Base-by-base conservation (phyloP, 2,329 filamentous ascomycete species). In the Diaporthe caulivora region DNA sequence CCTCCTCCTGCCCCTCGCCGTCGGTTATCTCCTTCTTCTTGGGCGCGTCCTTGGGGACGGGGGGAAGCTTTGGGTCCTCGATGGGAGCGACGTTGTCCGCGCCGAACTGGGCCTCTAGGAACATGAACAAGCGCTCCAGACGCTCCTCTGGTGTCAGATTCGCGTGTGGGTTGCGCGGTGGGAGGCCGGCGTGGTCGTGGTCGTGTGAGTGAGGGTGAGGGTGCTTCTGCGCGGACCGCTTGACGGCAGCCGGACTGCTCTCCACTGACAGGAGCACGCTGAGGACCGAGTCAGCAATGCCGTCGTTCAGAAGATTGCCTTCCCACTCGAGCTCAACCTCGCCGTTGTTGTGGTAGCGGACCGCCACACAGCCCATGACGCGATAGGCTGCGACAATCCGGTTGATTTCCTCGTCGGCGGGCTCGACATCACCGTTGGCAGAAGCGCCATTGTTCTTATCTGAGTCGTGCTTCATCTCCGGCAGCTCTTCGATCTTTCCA, bases 101-200 rank as follows among this genome's bases (percentile, higher is more conserved):
- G 75, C 97, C 97, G 80, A 99, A 99, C 82, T 99, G 97, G 3
- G 95, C 94, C 86, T 99, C 97, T 18, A 99, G 92, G 86, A 99
- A 98, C 91, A 98, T 94, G 84, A 97, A 93, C 26, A 99, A 91
- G 44, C 96, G 92, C 76, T 93, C 90, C 53, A 98, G 91, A 53
- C 94, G 93, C 78, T 97, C 94, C 57, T 92, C 87, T 0, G 95
- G 88, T 13, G 89, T 89, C 54, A 95, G 84, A 57, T 93, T 89
- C 17, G 92, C 89, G 82, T 97, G 95, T 0, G 92, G 93, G 80
- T 98, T 97, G 60, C 86, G 87, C 31, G 84, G 82, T 72, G 85
- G 83, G 51, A 87, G 81, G 53, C 34, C 69, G 26, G 83, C 18
- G 77, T 79, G 76, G 26, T 75, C 82, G 75, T 92, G 89, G 6